These are phyloP conservation scores for Phellopilus nigrolimitatus DNA, from an alignment of 1,284 basidiomycete species.

Conservation along the genomic window DNA sequence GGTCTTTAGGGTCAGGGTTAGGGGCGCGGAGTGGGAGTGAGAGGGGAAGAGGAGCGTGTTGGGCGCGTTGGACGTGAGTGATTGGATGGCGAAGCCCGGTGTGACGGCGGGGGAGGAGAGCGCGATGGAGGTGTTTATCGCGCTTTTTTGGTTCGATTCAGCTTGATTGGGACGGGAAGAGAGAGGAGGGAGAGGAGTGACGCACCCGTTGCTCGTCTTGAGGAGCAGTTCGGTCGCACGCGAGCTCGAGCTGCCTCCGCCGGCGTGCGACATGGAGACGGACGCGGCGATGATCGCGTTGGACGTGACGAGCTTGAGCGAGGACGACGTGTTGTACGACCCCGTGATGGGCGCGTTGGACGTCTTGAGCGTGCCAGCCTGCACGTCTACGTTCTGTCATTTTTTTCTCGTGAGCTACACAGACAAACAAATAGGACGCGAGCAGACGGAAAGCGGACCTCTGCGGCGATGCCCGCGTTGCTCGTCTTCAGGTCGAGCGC, in stretches of 20 bases:
- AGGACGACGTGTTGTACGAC: constrained; percentile 13
- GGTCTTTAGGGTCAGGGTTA: constrained; percentile 9
- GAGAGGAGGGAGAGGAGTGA: background rate
- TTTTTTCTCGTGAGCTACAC: background rate
- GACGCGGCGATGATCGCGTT: constrained; percentile 18
- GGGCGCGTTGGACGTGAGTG: constrained; percentile 20
- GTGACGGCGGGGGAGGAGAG: background rate
- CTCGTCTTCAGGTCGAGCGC: constrained; percentile 19
- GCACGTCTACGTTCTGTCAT: constrained; percentile 15
- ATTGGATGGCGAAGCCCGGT: constrained; percentile 13
- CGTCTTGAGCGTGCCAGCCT: constrained; percentile 14
- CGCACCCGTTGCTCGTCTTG: constrained; percentile 20
- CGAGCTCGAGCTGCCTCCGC: too few relatives aligned
- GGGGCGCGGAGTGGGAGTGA: background rate
- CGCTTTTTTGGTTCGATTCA: background rate
- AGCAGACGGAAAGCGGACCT: constrained; percentile 15
- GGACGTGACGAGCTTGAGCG: constrained; percentile 17
- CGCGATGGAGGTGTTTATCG: background rate
- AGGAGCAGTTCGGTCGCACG: constrained; percentile 12
- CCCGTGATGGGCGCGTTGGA: constrained; percentile 20
- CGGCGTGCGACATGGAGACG: constrained; percentile 17
- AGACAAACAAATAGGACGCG: background rate
- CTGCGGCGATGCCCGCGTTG: constrained; percentile 20
- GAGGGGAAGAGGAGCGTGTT: constrained; percentile 1
- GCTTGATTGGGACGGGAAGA: background rate